Evolutionary conservation across 108 stramenopile species (phyloP).

Genomic region (Aurantiochytrium sp.): DNA sequence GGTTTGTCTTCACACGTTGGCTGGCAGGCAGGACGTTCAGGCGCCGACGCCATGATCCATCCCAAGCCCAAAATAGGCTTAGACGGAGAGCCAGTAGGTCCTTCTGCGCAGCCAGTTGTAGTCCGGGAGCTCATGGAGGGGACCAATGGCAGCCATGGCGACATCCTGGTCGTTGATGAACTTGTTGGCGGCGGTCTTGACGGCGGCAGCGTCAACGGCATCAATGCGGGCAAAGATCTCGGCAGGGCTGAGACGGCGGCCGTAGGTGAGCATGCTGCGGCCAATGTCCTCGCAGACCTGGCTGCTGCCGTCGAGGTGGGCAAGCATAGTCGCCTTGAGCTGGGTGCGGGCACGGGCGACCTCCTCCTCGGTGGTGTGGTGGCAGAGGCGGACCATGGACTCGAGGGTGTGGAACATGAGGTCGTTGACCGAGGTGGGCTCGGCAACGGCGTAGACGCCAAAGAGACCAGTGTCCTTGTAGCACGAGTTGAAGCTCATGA

Average conservation of each 20-base stretch:
- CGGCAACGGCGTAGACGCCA: constrained; percentile 87
- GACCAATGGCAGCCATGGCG: constrained; percentile 94
- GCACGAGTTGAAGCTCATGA: constrained; percentile 95
- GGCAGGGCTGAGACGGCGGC: constrained; percentile 90
- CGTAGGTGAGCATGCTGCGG: constrained; percentile 93
- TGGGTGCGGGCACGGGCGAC: constrained; percentile 90
- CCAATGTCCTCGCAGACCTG: constrained; percentile 98
- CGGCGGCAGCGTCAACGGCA: constrained; percentile 75
- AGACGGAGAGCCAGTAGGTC: constrained; percentile 54
- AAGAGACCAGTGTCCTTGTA: constrained; percentile 99
- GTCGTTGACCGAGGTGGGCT: constrained; percentile 81
- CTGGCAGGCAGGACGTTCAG: too few species aligned
- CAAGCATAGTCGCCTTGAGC: constrained; percentile 92
- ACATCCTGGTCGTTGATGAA: constrained; percentile 91
- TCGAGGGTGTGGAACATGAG: constrained; percentile 70
- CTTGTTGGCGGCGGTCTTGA: constrained; percentile 75
- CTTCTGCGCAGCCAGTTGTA: constrained; percentile 66
- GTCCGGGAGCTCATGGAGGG: constrained; percentile 89
- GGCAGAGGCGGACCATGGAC: constrained; percentile 80
- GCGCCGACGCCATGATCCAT: too few species aligned
- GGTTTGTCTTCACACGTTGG: too few species aligned
- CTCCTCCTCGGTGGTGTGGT: constrained; percentile 60
- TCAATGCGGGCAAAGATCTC: constrained; percentile 94
- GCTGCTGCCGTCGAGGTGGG: constrained; percentile 88
- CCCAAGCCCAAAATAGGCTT: background rate